Base-by-base conservation (phyloP, 176 grass and related monocot species). In the Raddia guianensis region DNA sequence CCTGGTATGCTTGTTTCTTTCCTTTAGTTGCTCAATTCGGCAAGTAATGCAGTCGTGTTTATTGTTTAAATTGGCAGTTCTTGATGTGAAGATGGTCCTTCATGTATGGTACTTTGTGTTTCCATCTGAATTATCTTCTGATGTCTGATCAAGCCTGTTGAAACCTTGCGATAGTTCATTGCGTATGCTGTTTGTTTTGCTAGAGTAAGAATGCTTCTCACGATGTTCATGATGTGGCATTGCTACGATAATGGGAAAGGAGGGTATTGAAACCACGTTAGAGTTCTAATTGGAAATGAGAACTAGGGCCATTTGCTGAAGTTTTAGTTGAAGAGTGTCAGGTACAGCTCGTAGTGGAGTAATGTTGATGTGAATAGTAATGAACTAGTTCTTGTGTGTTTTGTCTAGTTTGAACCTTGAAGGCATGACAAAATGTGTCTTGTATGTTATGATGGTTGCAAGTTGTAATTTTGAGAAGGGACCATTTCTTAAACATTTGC, bases 1-100 rank as follows among this genome's bases (percentile, higher is more conserved):
- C 96, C 96, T 5, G 96, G 96, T 93, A 79, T 58, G 82, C 32
- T 12, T 55, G 43, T 75, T 66, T 42, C 45, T 34, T 73, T 69
- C 37, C 54, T 74, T 78, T 74, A 18, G 33, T 76, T 76, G 32
- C 18, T 77, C 53, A 14, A 47, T 37, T 69, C 48, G n/a, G 68
- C 27, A 43, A 16, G 40, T 19, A 47, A 70, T 59, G 13, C 14
- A 2, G 18, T 51, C 27, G 3, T 59, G 42, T 58, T 84, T 49
- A 13, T 48, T 86, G 0, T 21, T 66, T 3, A 32, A 18, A 20
- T 47, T 76, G 21, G 9, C n/a, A 51, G 42, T 51, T 61, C 50
- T 58, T 78, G 49, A 20, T 66, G 0, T 50, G 32, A 12, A 49
- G 54, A 63, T 68, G 82, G 13, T 20, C 20, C 66, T 10, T 58